phyloP scores from a whole-genome alignment of 768 basidiomycete genomes.

The Arthromyces matolae region DNA sequence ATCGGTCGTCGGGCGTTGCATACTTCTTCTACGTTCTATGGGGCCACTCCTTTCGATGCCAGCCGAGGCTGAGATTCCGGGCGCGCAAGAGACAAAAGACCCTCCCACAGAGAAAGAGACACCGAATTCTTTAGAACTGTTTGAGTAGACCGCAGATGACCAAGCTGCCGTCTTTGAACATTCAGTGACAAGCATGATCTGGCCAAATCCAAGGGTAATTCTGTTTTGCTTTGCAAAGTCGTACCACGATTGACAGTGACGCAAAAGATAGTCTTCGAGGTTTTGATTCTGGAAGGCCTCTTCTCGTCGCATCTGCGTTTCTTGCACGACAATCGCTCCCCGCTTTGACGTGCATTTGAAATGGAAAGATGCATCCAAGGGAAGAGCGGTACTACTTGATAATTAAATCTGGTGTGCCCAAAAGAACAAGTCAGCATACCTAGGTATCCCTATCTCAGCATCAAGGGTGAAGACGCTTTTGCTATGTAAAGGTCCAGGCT shows the following conservation, averaged over 20 bases:
- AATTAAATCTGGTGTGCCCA: background rate
- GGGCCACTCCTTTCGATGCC: background rate
- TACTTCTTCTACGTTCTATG: slow-evolving; percentile 1
- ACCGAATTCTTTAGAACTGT: slow-evolving; percentile 11
- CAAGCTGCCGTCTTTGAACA: slow-evolving; percentile 18
- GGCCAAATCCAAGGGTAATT: slow-evolving; percentile 11
- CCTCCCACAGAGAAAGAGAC: slow-evolving; percentile 10
- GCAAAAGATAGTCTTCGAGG: slow-evolving; percentile 6
- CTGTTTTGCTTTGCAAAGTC: slow-evolving; percentile 7
- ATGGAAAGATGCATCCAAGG: slow-evolving; percentile 9
- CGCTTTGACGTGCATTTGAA: slow-evolving; percentile 13
- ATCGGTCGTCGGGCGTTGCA: background rate
- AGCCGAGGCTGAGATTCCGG: background rate
- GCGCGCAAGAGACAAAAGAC: background rate
- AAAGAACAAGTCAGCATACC: background rate
- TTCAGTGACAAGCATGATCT: slow-evolving; percentile 16
- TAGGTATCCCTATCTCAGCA: slow-evolving; percentile 3
- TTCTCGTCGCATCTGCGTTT: slow-evolving; percentile 11
- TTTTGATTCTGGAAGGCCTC: slow-evolving; percentile 4
- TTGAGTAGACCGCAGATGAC: slow-evolving; percentile 16
- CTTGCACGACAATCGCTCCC: slow-evolving; percentile 13
- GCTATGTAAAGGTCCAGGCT: slow-evolving; percentile 13
- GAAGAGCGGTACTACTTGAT: slow-evolving; percentile 1
- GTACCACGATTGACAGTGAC: slow-evolving; percentile 14
- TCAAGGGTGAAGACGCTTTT: slow-evolving; percentile 4